These are phyloP conservation scores for Citrus trifoliata DNA, from an alignment of 345 rosid genomes.

Conservation along the genomic window DNA sequence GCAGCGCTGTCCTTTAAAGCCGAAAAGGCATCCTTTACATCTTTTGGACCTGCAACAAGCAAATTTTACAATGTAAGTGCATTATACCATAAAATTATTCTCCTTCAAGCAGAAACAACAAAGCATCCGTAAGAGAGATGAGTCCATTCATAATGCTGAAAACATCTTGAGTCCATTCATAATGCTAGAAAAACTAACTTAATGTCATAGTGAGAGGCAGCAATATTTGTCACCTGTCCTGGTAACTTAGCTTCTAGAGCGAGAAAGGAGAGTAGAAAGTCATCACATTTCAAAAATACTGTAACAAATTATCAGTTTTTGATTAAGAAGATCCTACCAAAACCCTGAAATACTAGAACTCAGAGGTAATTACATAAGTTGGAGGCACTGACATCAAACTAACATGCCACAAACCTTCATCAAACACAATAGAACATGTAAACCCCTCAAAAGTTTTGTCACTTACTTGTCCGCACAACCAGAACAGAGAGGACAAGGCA, in stretches of 20 bases:
- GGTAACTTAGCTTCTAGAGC: neutral
- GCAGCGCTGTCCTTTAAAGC: conserved; percentile 70
- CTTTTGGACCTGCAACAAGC: conserved; percentile 57
- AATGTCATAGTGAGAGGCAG: neutral
- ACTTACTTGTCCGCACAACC: conserved; percentile 80
- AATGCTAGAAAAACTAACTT: neutral
- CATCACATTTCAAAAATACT: neutral
- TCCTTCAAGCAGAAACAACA: neutral
- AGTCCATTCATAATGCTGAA: neutral
- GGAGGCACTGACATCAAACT: neutral
- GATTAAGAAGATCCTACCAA: neutral
- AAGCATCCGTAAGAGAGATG: neutral
- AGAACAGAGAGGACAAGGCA: conserved; percentile 87
- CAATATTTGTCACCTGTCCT: neutral
- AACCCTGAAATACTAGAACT: neutral
- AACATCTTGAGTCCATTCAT: neutral
- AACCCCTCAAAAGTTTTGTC: neutral
- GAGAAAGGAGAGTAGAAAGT: neutral
- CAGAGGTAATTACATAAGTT: neutral
- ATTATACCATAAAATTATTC: neutral
- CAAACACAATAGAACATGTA: neutral
- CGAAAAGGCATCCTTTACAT: conserved; percentile 65
- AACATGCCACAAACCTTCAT: neutral
- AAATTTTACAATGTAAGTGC: conserved; percentile 13
- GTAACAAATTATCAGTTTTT: neutral